Percentiles rank a stretch among this genome's conserved stretches.
Conservation (phyloP, 306 rosid species). For the Gleditsia sinensis region DNA sequence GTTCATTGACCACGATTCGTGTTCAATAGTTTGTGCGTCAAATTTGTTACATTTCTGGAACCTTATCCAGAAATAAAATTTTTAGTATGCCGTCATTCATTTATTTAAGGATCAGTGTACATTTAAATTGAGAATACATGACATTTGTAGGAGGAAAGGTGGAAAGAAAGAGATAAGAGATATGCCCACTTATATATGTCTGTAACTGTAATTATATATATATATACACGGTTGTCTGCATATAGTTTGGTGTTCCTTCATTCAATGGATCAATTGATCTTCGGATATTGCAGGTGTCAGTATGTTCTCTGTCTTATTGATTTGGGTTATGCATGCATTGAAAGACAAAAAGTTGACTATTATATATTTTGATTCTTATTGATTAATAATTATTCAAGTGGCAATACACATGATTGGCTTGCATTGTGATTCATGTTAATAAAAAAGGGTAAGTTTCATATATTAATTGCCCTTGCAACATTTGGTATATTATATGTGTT, state of each 20-base stretch:
- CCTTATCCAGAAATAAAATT: not conserved
- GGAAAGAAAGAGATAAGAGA: constrained; percentile 1
- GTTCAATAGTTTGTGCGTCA: not conserved
- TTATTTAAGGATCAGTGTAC: not conserved
- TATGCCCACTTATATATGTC: constrained; percentile 11
- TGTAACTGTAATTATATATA: constrained; percentile 14
- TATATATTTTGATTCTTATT: not conserved
- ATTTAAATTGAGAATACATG: not conserved
- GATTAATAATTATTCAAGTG: not conserved
- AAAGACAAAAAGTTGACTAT: constrained; percentile 20
- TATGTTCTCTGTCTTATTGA: not conserved
- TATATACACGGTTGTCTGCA: not conserved
- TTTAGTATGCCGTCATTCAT: not conserved
- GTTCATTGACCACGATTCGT: not conserved
- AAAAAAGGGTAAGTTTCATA: not conserved
- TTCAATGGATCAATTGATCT: constrained; percentile 26
- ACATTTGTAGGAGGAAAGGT: constrained; percentile 6
- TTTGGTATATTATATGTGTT: constrained; percentile 3
- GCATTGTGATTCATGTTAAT: not conserved
- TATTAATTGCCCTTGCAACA: not conserved
- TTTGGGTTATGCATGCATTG: not conserved
- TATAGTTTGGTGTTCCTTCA: constrained; percentile 26
- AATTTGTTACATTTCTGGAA: constrained; percentile 15
- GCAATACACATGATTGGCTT: not conserved
- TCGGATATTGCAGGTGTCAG: constrained; percentile 6